phyloP scores from a whole-genome alignment of 495 filamentous ascomycete species.

The Astrocystis sublimbata region DNA sequence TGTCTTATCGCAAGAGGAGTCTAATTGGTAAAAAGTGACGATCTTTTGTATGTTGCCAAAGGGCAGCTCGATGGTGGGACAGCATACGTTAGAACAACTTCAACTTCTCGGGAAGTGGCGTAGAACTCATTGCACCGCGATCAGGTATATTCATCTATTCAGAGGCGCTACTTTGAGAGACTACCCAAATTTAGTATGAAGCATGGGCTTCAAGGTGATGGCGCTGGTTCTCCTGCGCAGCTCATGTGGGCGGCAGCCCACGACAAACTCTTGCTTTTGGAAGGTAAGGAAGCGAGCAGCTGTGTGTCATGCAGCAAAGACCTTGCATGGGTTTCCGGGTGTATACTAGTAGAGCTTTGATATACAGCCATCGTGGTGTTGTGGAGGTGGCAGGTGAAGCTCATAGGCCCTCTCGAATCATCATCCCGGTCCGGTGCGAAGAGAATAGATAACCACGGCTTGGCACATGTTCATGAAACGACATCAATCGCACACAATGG shows the following conservation, averaged over 20 bases:
- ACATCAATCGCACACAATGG: conserved; percentile 1
- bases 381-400: neutral
- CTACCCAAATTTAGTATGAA: neutral
- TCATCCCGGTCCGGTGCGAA: neutral
- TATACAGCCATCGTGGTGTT: conserved; percentile 1
- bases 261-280: neutral
- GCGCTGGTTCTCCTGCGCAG: neutral
- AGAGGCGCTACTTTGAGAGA: neutral
- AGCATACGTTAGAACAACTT: neutral
- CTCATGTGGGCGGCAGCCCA: neutral
- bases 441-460: neutral
- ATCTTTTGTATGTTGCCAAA: neutral
- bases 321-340: neutral
- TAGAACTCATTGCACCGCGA: neutral
- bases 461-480: conserved; percentile 10
- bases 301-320: neutral
- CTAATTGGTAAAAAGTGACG: neutral
- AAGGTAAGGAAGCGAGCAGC: neutral
- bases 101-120: neutral
- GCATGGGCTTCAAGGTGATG: neutral
- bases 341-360: neutral
- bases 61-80: neutral
- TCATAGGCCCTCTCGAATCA: neutral
- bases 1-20: no score
- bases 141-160: neutral